Conservation (phyloP, 345 rosid genomes). For the Xanthoceras sorbifolium region DNA sequence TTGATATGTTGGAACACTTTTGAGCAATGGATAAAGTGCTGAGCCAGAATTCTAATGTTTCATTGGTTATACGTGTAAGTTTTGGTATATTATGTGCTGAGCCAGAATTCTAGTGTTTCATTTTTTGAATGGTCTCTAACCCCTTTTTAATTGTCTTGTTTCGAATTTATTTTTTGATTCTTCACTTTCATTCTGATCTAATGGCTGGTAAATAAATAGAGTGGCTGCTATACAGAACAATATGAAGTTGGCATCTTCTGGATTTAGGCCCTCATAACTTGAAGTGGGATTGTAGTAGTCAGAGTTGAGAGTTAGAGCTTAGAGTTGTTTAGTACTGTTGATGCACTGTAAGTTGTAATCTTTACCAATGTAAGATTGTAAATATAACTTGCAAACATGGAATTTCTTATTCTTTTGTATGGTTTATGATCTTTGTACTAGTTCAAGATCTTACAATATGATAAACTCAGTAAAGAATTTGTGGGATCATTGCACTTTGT, state of each 20-base stretch:
- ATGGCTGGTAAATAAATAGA: background rate
- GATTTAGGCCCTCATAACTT: background rate
- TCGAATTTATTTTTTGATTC: too few relatives aligned
- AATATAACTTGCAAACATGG: background rate
- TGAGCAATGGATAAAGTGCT: background rate
- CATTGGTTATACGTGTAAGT: background rate
- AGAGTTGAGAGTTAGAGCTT: background rate
- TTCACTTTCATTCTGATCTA: too few relatives aligned
- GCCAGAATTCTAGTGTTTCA: too few relatives aligned
- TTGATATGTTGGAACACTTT: too few relatives aligned
- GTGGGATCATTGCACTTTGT: background rate
- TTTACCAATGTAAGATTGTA: background rate
- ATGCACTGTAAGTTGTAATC: background rate
- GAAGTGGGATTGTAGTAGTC: background rate
- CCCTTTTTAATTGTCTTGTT: too few relatives aligned
- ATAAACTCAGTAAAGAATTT: background rate
- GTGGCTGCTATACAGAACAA: background rate
- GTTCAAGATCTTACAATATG: background rate
- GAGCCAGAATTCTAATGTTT: background rate
- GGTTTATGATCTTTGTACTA: background rate
- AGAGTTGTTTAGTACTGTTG: background rate
- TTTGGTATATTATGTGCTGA: too few relatives aligned
- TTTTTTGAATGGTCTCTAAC: too few relatives aligned
- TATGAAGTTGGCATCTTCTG: background rate
- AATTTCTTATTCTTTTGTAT: background rate